These are phyloP conservation scores for Globisporangium spiculum DNA, from an alignment of 352 stramenopile species.

Conservation along the genomic window DNA sequence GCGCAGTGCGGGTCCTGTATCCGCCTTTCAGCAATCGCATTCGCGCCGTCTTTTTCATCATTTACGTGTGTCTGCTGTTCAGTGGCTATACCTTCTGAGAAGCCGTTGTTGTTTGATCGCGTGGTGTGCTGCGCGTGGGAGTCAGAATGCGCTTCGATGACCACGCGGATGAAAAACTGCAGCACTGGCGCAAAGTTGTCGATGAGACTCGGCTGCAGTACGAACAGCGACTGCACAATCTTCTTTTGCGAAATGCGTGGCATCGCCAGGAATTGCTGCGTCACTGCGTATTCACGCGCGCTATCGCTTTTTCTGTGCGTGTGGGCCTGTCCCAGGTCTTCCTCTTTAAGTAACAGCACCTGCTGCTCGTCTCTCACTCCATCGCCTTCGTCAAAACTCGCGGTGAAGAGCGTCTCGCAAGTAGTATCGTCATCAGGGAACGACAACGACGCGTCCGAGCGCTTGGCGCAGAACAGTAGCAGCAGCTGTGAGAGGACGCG, in stretches of 20 bases:
- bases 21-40: slow-evolving; percentile 20
- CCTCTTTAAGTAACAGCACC: neutral
- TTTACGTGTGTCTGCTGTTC: neutral
- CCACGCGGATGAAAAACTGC: slow-evolving; percentile 62
- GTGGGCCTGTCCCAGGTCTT: slow-evolving; percentile 2
- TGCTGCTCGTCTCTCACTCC: neutral
- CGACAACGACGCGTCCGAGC: neutral
- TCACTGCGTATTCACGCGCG: slow-evolving; percentile 26
- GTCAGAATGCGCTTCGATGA: slow-evolving; percentile 46
- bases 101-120: neutral
- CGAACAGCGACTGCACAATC: slow-evolving; percentile 44
- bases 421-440: neutral
- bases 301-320: slow-evolving; percentile 6
- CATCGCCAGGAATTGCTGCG: slow-evolving; percentile 40
- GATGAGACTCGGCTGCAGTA: slow-evolving; percentile 37
- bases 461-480: slow-evolving; percentile 35
- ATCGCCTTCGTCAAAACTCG: neutral
- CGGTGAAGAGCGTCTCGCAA: slow-evolving; percentile 1
- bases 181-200: slow-evolving; percentile 46
- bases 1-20: slow-evolving; percentile 16
- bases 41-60: slow-evolving; percentile 19
- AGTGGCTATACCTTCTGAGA: neutral
- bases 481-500: slow-evolving; percentile 46
- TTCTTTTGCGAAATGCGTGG: slow-evolving; percentile 37
- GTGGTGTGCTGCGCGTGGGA: slow-evolving; percentile 20